Conservation (phyloP, 2,329 filamentous ascomycete genomes). For the Dendrostoma leiphaemia region DNA sequence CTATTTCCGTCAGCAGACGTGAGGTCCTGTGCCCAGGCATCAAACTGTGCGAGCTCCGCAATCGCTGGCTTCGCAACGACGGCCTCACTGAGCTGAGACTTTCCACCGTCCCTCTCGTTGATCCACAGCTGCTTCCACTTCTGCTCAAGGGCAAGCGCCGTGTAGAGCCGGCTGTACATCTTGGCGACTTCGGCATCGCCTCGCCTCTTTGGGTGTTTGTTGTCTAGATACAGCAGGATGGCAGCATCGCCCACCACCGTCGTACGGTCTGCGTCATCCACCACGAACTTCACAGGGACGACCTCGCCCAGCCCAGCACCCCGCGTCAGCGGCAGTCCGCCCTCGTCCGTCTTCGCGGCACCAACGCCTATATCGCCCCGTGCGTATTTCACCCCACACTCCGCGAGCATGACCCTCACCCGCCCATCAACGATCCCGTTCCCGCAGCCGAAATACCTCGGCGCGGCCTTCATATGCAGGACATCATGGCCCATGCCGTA, state of each 20-base stretch:
- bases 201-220: conserved; percentile 41
- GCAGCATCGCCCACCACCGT: conserved; percentile 47
- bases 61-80: not conserved
- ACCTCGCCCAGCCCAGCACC: conserved; percentile 20
- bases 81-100: not conserved
- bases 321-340: conserved; percentile 11
- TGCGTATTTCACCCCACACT: conserved; percentile 45
- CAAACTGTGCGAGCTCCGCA: not conserved
- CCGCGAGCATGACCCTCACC: conserved; percentile 48
- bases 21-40: not conserved
- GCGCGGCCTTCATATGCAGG: conserved; percentile 58
- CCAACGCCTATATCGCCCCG: conserved; percentile 35
- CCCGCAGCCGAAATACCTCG: conserved; percentile 48
- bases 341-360: conserved; percentile 14
- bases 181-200: conserved; percentile 31
- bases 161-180: conserved; percentile 41
- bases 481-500: conserved; percentile 88
- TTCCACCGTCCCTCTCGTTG: not conserved
- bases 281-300: conserved; percentile 47
- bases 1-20: conserved; percentile 1
- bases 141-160: conserved; percentile 36
- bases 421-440: conserved; percentile 48
- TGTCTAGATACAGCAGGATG: conserved; percentile 61
- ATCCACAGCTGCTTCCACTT: conserved; percentile 28
- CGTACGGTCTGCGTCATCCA: conserved; percentile 50